Percentiles rank a stretch among this genome's conserved stretches.
These are phyloP conservation scores for Hondaea fermentalgiana DNA, from an alignment of 108 stramenopile genomes.

Conservation along the genomic window DNA sequence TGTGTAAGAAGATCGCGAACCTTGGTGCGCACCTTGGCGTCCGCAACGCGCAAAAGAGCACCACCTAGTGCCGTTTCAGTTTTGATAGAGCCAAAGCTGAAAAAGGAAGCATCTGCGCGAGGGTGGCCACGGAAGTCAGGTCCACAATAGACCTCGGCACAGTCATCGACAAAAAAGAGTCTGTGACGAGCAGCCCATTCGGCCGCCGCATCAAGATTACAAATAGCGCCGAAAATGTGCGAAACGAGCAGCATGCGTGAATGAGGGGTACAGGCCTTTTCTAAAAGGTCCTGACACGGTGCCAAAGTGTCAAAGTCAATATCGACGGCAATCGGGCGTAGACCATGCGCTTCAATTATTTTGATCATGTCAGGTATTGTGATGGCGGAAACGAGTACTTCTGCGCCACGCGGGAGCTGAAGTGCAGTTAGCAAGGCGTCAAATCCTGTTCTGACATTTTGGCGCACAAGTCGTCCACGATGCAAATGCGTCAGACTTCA, in stretches of 20 bases:
- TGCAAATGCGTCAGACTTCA: too few relatives aligned
- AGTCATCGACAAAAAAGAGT: not conserved
- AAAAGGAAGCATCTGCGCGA: not conserved
- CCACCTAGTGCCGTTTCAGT: not conserved
- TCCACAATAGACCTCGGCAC: not conserved
- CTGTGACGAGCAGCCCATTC: not conserved
- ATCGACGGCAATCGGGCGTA: not conserved
- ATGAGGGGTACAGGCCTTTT: not conserved
- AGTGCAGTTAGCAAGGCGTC: not conserved
- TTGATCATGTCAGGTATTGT: not conserved
- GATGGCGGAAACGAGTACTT: not conserved
- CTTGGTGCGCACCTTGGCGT: not conserved
- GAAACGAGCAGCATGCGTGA: not conserved
- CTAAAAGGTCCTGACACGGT: not conserved
- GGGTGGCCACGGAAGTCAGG: not conserved
- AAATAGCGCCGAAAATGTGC: not conserved
- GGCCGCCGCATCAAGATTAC: not conserved
- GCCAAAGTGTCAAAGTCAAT: not conserved
- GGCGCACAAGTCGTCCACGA: too few relatives aligned
- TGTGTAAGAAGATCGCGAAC: not conserved
- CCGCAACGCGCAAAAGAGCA: not conserved
- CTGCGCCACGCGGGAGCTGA: not conserved
- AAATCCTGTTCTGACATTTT: not conserved
- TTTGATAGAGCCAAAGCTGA: not conserved
- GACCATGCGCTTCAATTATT: not conserved